These are phyloP conservation scores for Pseudogymnoascus sp. DNA, from an alignment of 2,329 filamentous ascomycete genomes.

Conservation along the genomic window DNA sequence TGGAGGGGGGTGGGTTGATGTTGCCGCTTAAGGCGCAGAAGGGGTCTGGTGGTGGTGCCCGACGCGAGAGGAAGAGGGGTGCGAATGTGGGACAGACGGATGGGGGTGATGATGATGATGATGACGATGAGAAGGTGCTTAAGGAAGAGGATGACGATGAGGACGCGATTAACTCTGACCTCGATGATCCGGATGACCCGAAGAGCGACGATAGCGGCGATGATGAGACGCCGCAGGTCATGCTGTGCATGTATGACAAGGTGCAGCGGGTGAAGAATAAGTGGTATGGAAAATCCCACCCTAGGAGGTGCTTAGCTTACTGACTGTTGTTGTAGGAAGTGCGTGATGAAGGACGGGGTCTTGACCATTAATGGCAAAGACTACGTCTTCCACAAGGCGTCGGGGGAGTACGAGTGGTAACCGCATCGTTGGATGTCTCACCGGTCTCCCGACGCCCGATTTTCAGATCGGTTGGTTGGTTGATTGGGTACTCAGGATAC, in stretches of 20 bases:
- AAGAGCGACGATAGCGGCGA: conserved; percentile 77
- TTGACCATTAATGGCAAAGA: conserved; percentile 90
- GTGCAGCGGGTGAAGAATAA: conserved; percentile 99
- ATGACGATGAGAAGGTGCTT: conserved; percentile 40
- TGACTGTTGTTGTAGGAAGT: conserved; percentile 60
- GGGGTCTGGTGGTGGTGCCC: conserved; percentile 18
- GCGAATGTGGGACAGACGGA: conserved; percentile 38
- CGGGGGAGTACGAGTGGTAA: conserved; percentile 97
- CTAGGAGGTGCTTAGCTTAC: not conserved
- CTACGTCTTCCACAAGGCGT: conserved; percentile 96
- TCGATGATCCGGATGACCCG: conserved; percentile 89
- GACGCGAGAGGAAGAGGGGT: conserved; percentile 11
- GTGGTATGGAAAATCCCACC: conserved; percentile 45
- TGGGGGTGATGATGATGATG: conserved; percentile 50
- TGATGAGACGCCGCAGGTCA: conserved; percentile 80
- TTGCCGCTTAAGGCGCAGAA: conserved; percentile 48
- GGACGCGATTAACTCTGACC: conserved; percentile 95
- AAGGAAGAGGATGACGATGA: conserved; percentile 62
- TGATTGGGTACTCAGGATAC: not conserved
- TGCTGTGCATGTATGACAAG: conserved; percentile 99
- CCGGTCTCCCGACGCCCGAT: not conserved
- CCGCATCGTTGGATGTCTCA: conserved; percentile 15
- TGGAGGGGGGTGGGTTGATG: conserved; percentile 72
- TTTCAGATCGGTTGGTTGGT: not conserved
- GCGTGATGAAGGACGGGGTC: conserved; percentile 92